A percentile compares a stretch with the other conserved stretches of the same genome.
Evolutionary conservation across 1,284 basidiomycete species (phyloP).

Genomic region (Mycena sp.): DNA sequence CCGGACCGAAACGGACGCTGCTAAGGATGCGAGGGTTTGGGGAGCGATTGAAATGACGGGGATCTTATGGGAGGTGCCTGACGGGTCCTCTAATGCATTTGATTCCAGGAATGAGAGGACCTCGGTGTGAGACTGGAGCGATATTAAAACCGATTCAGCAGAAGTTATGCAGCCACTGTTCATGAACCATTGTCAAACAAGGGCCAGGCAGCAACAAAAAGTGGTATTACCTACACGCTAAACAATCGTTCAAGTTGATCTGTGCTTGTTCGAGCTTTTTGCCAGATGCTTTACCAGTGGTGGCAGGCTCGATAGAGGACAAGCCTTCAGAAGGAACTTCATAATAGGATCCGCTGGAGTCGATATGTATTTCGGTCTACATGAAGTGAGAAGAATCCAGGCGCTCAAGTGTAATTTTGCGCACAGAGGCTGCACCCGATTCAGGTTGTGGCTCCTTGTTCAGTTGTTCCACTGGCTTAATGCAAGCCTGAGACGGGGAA

Average conservation of each 20-base stretch:
- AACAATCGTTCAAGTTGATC: slow-evolving; percentile 95
- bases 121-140: slow-evolving; percentile 95
- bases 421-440: slow-evolving; percentile 68
- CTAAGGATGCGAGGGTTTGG: slow-evolving; percentile 91
- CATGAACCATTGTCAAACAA: slow-evolving; percentile 19
- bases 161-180: slow-evolving; percentile 96
- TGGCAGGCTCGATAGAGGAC: slow-evolving; percentile 28
- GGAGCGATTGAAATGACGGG: slow-evolving; percentile 91
- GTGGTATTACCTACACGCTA: slow-evolving; percentile 79
- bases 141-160: slow-evolving; percentile 96
- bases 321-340: slow-evolving; percentile 59
- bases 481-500: slow-evolving; percentile 96
- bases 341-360: slow-evolving; percentile 82
- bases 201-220: not conserved
- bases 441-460: slow-evolving; percentile 57
- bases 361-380: slow-evolving; percentile 91
- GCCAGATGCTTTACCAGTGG: slow-evolving; percentile 35
- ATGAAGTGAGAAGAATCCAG: slow-evolving; percentile 19
- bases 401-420: slow-evolving; percentile 33
- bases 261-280: slow-evolving; percentile 90
- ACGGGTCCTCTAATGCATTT: slow-evolving; percentile 55
- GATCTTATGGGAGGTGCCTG: slow-evolving; percentile 52
- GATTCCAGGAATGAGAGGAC: slow-evolving; percentile 80
- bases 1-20: slow-evolving; percentile 66
- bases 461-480: slow-evolving; percentile 90